A percentile compares a stretch with the other conserved stretches of the same genome.
Evolutionary conservation across 768 basidiomycete species (phyloP).

Genomic region (Trametes cubensis): DNA sequence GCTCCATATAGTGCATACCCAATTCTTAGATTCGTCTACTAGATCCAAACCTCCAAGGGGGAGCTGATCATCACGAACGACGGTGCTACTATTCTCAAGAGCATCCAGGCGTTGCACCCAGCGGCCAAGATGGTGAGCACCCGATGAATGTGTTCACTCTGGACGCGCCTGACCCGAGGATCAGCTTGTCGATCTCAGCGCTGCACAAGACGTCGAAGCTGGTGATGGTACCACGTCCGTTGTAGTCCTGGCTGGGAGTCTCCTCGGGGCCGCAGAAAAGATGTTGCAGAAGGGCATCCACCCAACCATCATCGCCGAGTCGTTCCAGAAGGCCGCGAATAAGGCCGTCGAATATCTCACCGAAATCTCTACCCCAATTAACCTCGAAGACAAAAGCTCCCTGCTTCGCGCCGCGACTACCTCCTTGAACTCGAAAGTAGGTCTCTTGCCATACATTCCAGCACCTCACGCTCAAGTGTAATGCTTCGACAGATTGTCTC

Average conservation of each 20-base stretch:
- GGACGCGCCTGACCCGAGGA: background rate
- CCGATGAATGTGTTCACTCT: conserved; percentile 8
- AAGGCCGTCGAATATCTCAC: conserved; percentile 95
- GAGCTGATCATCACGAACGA: conserved; percentile 99
- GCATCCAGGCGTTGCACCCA: conserved; percentile 94
- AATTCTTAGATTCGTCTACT: background rate
- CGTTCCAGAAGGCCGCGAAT: conserved; percentile 87
- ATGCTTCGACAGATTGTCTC: conserved; percentile 79
- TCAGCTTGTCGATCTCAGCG: conserved; percentile 95
- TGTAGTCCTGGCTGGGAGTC: conserved; percentile 92
- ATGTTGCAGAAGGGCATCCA: conserved; percentile 97
- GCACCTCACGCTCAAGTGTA: too few relatives aligned
- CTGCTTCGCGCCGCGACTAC: conserved; percentile 93
- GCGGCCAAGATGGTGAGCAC: conserved; percentile 91
- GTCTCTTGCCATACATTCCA: background rate
- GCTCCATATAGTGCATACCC: background rate
- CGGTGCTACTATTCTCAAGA: conserved; percentile 96
- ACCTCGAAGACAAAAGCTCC: conserved; percentile 82
- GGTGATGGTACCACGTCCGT: conserved; percentile 98
- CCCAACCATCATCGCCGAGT: conserved; percentile 95
- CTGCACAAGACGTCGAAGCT: conserved; percentile 97
- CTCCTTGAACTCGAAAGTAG: conserved; percentile 92
- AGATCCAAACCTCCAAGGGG: conserved; percentile 97
- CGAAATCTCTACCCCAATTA: conserved; percentile 90
- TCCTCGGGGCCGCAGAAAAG: conserved; percentile 94